These are phyloP conservation scores for Acanthamoeba lugdunensis DNA, from an alignment of 208 protist species.

Conservation along the genomic window DNA sequence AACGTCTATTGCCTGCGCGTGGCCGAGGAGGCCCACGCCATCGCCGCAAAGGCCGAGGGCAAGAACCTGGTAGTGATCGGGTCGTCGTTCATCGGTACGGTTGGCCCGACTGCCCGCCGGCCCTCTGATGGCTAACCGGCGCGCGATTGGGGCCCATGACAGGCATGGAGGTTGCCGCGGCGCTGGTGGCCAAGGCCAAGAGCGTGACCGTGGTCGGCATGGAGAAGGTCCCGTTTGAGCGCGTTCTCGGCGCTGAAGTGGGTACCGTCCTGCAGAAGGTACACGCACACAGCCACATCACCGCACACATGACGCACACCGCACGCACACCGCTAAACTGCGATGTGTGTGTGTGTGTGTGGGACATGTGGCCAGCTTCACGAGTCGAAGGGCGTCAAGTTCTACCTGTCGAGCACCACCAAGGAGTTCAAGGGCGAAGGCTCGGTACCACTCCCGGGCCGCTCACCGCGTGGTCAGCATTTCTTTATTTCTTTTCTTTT, in stretches of 20 bases:
- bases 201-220: slow-evolving; percentile 78
- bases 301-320: no score
- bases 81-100: slow-evolving; percentile 76
- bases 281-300: background rate
- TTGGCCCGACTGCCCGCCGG: background rate
- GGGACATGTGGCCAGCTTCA: slow-evolving; percentile 71
- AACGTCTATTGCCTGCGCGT: slow-evolving; percentile 70
- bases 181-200: slow-evolving; percentile 64
- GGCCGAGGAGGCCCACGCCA: slow-evolving; percentile 54
- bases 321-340: no score
- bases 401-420: slow-evolving; percentile 28
- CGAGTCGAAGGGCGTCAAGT: slow-evolving; percentile 76
- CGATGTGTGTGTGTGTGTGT: no score
- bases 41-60: slow-evolving; percentile 8
- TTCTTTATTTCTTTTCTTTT: no score
- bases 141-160: background rate
- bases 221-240: slow-evolving; percentile 78
- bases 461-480: background rate
- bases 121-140: background rate
- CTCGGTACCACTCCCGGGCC: background rate
- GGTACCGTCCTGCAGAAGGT: slow-evolving; percentile 76
- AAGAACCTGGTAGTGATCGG: slow-evolving; percentile 78
- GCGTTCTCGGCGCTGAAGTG: slow-evolving; percentile 75
- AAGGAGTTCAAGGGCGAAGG: slow-evolving; percentile 72
- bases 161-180: slow-evolving; percentile 72